Base-by-base conservation (phyloP, 2,329 filamentous ascomycete species). In the Fusarium sp. region DNA sequence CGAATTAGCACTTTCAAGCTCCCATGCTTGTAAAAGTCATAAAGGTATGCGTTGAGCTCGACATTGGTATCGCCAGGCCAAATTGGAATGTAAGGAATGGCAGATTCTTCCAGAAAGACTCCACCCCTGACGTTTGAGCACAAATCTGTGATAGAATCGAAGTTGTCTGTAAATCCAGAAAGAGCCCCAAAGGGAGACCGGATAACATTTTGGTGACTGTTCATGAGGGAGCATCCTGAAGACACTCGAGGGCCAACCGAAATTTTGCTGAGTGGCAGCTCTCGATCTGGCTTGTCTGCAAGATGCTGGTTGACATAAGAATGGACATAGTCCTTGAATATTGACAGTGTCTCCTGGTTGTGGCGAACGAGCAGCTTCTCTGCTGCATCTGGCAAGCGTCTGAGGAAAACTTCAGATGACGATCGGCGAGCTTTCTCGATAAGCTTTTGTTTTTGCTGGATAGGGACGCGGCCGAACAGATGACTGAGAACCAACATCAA, bases 11-110 rank as follows among this genome's bases (percentile, higher is more conserved):
- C 83, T 2, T 79, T 72, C 22, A 88, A 73, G 69, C 89, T 85
- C 4, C 90, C 90, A 67, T 93, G 88, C 74, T 87, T 90, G 80
- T 86, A 93, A 75, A 93, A 94, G 73, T 93, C 89, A 58, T 89
- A 86, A 1, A 93, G 76, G 69, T 91, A 91, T 0, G 87, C 86
- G 64, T 91, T 91, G 58, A 87, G 83, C 11, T 74, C 72, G 8
- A 58, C 74, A 61, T 53, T 46, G 3, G 81, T 79, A 49, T 89
- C 84, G 25, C 86, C 77, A 0, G 85, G 84, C 65, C 84, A 84
- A 10, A 91, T 76, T 6, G 82, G 81, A 5, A 93, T 80, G 70
- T 90, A 85, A 0, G 91, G 91, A 24, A 94, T 85, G 2, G 89
- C 87, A 0, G 88, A 83, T 69, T 91, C 84, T 68, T 94, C 91